Percentiles rank a stretch among this genome's conserved stretches.
These are phyloP conservation scores for Xylaria nigripes DNA, from an alignment of 495 filamentous ascomycete species.

Conservation along the genomic window DNA sequence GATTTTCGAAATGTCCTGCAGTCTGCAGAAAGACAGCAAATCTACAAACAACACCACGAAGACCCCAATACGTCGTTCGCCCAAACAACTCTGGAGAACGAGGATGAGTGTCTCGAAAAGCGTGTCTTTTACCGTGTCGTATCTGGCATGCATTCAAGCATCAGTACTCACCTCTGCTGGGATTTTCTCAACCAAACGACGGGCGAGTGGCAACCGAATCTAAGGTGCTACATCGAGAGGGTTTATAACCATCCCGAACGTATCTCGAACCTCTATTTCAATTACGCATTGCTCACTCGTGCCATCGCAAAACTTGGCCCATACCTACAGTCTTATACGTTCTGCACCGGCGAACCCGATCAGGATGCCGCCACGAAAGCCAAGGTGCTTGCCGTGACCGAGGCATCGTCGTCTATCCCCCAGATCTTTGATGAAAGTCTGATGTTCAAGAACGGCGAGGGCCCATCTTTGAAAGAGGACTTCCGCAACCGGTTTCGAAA, in stretches of 20 bases:
- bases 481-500: slow-evolving; percentile 97
- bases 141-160: slow-evolving; percentile 95
- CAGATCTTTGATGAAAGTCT: slow-evolving; percentile 86
- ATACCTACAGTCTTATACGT: slow-evolving; percentile 74
- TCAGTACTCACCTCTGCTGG: slow-evolving; percentile 92
- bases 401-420: slow-evolving; percentile 55
- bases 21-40: slow-evolving; percentile 57
- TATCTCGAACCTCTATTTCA: slow-evolving; percentile 96
- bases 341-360: slow-evolving; percentile 74
- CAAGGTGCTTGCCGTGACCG: slow-evolving; percentile 66
- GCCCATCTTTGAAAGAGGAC: slow-evolving; percentile 79
- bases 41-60: slow-evolving; percentile 43
- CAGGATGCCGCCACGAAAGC: slow-evolving; percentile 73
- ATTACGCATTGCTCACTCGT: slow-evolving; percentile 87
- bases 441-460: slow-evolving; percentile 79
- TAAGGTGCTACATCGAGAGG: slow-evolving; percentile 78
- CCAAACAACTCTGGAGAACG: slow-evolving; percentile 54
- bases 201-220: slow-evolving; percentile 86
- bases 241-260: slow-evolving; percentile 79
- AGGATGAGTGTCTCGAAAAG: slow-evolving; percentile 94
- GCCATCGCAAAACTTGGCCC: slow-evolving; percentile 86
- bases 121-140: slow-evolving; percentile 92
- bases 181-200: slow-evolving; percentile 95
- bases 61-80: slow-evolving; percentile 44
- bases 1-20: slow-evolving; percentile 79